Percentiles rank a stretch among this genome's conserved stretches.
phyloP scores from a whole-genome alignment of 768 basidiomycete species.

The Terana coerulea region DNA sequence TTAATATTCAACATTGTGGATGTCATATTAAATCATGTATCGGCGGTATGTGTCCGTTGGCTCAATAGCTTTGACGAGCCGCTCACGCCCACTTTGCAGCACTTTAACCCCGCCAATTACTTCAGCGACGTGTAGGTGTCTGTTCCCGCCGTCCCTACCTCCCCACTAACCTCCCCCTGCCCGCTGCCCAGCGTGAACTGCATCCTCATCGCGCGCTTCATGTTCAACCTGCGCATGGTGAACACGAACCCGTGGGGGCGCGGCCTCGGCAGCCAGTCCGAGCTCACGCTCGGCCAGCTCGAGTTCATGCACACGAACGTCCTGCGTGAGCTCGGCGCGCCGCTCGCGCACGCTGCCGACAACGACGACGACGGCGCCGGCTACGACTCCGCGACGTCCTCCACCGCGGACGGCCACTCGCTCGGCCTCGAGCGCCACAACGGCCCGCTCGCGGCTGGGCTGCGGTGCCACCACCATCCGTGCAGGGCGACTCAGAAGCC shows the following conservation, averaged over 20 bases:
- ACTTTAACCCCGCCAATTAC: slow-evolving; percentile 8
- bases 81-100: neutral
- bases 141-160: neutral
- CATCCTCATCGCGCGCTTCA: slow-evolving; percentile 15
- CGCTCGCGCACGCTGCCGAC: neutral
- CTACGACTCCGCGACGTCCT: neutral
- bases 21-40: slow-evolving; percentile 1
- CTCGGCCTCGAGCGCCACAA: neutral
- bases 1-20: slow-evolving; percentile 8
- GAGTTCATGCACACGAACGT: neutral
- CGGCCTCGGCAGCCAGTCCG: neutral
- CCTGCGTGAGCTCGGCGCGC: slow-evolving; percentile 3
- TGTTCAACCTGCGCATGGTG: slow-evolving; percentile 13
- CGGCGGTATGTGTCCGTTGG: neutral
- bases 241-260: neutral
- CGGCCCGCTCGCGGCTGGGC: neutral
- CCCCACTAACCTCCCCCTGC: neutral
- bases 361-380: too few species aligned
- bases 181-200: slow-evolving; percentile 4
- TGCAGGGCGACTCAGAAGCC: too few species aligned
- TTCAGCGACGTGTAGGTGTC: slow-evolving; percentile 5
- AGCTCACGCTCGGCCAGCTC: neutral
- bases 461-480: too few species aligned
- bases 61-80: neutral
- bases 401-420: neutral